Evolutionary conservation across 1,284 basidiomycete species (phyloP).

Genomic region (Neonothopanus nambi): DNA sequence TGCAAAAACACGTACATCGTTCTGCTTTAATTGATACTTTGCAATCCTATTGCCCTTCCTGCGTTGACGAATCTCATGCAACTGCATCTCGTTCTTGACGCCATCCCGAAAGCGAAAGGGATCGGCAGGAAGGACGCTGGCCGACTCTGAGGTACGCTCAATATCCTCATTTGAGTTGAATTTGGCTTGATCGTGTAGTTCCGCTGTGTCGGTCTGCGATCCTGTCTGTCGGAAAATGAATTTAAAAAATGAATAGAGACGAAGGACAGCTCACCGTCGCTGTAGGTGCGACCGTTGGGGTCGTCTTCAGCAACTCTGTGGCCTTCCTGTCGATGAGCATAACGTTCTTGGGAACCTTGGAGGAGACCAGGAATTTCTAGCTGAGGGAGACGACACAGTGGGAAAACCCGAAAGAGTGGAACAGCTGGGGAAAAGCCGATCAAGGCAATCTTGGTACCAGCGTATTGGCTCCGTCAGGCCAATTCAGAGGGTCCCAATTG

Average conservation of each 20-base stretch:
- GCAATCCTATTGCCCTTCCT: slow-evolving; percentile 65
- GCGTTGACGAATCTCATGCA: slow-evolving; percentile 58
- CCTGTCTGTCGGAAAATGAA: slow-evolving; percentile 14
- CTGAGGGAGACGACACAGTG: slow-evolving; percentile 19
- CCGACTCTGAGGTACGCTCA: slow-evolving; percentile 39
- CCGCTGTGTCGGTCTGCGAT: slow-evolving; percentile 43
- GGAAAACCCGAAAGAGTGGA: slow-evolving; percentile 43
- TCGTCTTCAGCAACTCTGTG: slow-evolving; percentile 22
- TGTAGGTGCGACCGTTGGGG: slow-evolving; percentile 21
- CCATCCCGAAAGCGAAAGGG: slow-evolving; percentile 63
- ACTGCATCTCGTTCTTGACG: slow-evolving; percentile 59
- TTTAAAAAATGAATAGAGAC: neutral
- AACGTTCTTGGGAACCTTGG: slow-evolving; percentile 23
- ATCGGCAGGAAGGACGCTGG: slow-evolving; percentile 36
- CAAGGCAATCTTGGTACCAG: slow-evolving; percentile 37
- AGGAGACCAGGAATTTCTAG: slow-evolving; percentile 5
- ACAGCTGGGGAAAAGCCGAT: slow-evolving; percentile 30
- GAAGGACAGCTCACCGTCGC: slow-evolving; percentile 20
- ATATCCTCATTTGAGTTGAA: slow-evolving; percentile 38
- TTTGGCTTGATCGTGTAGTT: slow-evolving; percentile 34
- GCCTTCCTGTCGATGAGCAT: slow-evolving; percentile 35
- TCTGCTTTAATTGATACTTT: slow-evolving; percentile 81
- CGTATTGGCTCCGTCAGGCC: slow-evolving; percentile 24
- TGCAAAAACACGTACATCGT: slow-evolving; percentile 55
- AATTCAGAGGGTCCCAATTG: slow-evolving; percentile 10